Percentiles rank a stretch among this genome's conserved stretches.
These are phyloP conservation scores for Citrus mangshanensis DNA, from an alignment of 345 rosid genomes.

Conservation along the genomic window DNA sequence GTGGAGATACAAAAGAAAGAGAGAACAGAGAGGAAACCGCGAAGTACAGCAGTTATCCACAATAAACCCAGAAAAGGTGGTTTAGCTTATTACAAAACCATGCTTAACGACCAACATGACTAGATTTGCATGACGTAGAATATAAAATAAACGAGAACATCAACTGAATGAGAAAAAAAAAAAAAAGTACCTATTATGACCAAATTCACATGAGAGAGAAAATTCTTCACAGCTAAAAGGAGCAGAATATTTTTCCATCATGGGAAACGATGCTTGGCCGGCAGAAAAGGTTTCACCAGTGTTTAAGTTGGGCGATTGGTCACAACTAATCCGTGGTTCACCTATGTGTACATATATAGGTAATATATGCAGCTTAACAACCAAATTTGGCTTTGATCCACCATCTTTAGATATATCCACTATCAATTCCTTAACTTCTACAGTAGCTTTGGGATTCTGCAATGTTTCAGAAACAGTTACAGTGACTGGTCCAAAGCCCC, in stretches of 20 bases:
- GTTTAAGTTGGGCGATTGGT: conserved; percentile 45
- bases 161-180: background rate
- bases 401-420: conserved; percentile 80
- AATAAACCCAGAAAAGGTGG: background rate
- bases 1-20: background rate
- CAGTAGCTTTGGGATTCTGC: conserved; percentile 66
- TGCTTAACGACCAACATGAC: background rate
- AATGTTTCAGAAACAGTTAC: conserved; percentile 22
- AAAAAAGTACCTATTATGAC: conserved; percentile 72
- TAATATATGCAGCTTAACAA: conserved; percentile 65
- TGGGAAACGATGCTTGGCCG: conserved; percentile 40
- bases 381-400: conserved; percentile 62
- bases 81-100: background rate
- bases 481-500: background rate
- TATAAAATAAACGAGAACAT: background rate
- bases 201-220: conserved; percentile 79
- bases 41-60: background rate
- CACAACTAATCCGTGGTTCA: conserved; percentile 56
- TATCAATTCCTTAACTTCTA: conserved; percentile 72
- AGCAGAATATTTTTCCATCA: conserved; percentile 60
- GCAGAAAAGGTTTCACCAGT: conserved; percentile 38
- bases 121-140: conserved; percentile 3
- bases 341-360: conserved; percentile 64
- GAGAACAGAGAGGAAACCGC: background rate
- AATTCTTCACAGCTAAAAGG: conserved; percentile 76